These are phyloP conservation scores for Yamadazyma laniorum DNA, from an alignment of 805 yeast species.

Conservation along the genomic window DNA sequence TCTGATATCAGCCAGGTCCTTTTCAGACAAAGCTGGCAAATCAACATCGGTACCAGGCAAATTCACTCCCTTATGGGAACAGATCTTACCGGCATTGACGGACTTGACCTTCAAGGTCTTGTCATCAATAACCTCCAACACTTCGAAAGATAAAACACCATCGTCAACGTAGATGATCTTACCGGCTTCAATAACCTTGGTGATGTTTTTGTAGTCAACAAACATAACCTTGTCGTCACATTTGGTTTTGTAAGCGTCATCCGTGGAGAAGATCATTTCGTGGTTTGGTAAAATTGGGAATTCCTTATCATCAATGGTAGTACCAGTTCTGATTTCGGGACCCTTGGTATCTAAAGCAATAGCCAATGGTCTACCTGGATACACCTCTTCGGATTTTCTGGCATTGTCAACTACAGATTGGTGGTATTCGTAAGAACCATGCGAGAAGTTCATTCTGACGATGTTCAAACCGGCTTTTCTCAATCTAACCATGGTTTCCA, in stretches of 20 bases:
- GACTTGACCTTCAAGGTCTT: slow-evolving; percentile 82
- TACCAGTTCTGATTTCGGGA: slow-evolving; percentile 99
- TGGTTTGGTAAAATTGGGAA: slow-evolving; percentile 81
- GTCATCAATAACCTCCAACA: slow-evolving; percentile 75
- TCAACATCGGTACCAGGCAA: slow-evolving; percentile 99
- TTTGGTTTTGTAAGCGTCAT: slow-evolving; percentile 66
- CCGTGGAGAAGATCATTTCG: slow-evolving; percentile 92
- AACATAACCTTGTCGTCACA: slow-evolving; percentile 82
- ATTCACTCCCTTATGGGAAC: slow-evolving; percentile 98
- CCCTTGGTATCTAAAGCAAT: slow-evolving; percentile 99
- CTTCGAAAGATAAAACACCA: slow-evolving; percentile 96
- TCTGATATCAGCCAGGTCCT: slow-evolving; percentile 86
- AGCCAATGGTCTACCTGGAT: slow-evolving; percentile 95
- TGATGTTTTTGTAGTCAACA: slow-evolving; percentile 93
- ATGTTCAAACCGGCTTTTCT: slow-evolving; percentile 98
- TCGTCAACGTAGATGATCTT: slow-evolving; percentile 93
- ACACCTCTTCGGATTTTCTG: slow-evolving; percentile 85
- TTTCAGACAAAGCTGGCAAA: slow-evolving; percentile 95
- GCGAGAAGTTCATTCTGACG: slow-evolving; percentile 98
- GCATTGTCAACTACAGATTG: slow-evolving; percentile 96
- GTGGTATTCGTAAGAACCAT: slow-evolving; percentile 97
- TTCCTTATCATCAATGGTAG: slow-evolving; percentile 77
- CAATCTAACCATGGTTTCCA: slow-evolving; percentile 77
- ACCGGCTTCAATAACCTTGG: slow-evolving; percentile 87
- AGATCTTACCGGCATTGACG: slow-evolving; percentile 91